Conservation (phyloP, 495 filamentous ascomycete species). For the Annulohypoxylon maeteangense region DNA sequence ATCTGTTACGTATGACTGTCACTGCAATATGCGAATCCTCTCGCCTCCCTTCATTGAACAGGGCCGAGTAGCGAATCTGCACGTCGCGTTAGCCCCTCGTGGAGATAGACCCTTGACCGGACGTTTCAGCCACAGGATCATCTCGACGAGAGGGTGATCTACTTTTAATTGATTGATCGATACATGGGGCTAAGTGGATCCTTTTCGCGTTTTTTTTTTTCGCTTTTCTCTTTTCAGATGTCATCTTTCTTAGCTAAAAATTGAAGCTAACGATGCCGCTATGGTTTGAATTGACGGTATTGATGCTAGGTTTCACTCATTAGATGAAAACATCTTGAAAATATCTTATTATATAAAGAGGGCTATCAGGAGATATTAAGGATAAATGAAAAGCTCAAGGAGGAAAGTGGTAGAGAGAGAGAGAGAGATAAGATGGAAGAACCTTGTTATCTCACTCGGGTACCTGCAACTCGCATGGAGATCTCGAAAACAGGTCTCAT, state of each 20-base stretch:
- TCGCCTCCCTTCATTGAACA: slow-evolving; percentile 38
- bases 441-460: slow-evolving; percentile 24
- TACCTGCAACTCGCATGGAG: slow-evolving; percentile 20
- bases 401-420: slow-evolving; percentile 1
- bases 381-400: slow-evolving; percentile 14
- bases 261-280: background rate
- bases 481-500: slow-evolving; percentile 34
- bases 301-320: background rate
- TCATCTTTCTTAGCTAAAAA: background rate
- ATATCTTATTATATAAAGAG: background rate
- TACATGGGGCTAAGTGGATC: slow-evolving; percentile 25
- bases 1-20: slow-evolving; percentile 38
- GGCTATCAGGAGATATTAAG: background rate
- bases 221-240: slow-evolving; percentile 1
- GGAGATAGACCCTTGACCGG: slow-evolving; percentile 38
- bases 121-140: slow-evolving; percentile 38
- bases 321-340: background rate
- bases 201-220: slow-evolving; percentile 21
- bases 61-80: slow-evolving; percentile 35
- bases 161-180: slow-evolving; percentile 29
- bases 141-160: slow-evolving; percentile 27
- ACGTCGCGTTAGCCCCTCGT: slow-evolving; percentile 36
- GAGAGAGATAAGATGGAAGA: background rate
- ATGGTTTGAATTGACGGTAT: slow-evolving; percentile 4
- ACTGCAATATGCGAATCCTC: slow-evolving; percentile 40